Evolutionary conservation across 371 early-diverging fungal species (phyloP).

Genomic region (Racocetra persica): DNA sequence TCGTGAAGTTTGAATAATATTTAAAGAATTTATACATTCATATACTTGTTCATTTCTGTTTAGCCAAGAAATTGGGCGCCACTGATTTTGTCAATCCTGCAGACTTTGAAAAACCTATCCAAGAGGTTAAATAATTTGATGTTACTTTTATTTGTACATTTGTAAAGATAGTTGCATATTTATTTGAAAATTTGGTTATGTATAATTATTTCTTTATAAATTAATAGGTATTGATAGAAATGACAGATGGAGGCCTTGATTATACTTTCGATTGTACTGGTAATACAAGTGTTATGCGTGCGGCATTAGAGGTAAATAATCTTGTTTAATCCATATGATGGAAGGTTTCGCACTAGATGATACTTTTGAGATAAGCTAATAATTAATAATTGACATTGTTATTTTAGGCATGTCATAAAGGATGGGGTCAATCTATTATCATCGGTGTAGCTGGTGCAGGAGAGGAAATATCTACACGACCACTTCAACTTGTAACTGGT

Average conservation of each 20-base stretch:
- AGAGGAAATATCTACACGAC: slow-evolving; percentile 91
- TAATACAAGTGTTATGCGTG: slow-evolving; percentile 90
- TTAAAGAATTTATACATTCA: background rate
- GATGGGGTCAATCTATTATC: slow-evolving; percentile 88
- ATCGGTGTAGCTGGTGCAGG: slow-evolving; percentile 95
- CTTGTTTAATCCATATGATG: background rate
- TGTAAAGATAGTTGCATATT: background rate
- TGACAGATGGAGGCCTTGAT: slow-evolving; percentile 95
- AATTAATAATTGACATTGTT: background rate
- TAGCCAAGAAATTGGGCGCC: slow-evolving; percentile 87
- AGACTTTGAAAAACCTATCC: slow-evolving; percentile 79
- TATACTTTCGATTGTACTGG: slow-evolving; percentile 97
- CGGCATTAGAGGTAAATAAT: slow-evolving; percentile 80
- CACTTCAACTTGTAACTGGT: slow-evolving; percentile 91
- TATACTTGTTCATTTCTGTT: slow-evolving; percentile 28
- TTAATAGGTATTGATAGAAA: slow-evolving; percentile 67
- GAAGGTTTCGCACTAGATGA: no score
- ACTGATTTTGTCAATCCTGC: slow-evolving; percentile 93
- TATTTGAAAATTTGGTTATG: no score
- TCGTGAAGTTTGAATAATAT: background rate
- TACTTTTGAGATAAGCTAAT: no score
- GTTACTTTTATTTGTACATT: background rate
- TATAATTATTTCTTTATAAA: background rate
- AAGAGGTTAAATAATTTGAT: slow-evolving; percentile 55
- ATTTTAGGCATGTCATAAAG: slow-evolving; percentile 81